Conservation (phyloP, 2,329 filamentous ascomycete species). For the Paracoccidioides lutzii region DNA sequence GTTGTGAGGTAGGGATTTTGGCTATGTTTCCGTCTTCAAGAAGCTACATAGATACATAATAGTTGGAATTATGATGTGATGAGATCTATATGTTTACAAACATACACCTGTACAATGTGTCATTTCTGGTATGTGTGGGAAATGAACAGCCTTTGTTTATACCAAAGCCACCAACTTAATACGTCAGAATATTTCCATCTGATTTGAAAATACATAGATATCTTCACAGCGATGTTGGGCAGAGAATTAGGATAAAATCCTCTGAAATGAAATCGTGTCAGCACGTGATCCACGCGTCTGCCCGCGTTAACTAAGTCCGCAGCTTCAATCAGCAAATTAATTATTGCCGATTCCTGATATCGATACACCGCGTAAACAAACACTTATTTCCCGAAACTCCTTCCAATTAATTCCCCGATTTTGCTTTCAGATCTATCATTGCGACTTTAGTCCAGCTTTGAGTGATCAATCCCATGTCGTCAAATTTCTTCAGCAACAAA, state of each 20-base stretch:
- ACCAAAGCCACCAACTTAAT: too few relatives aligned
- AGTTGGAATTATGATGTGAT: background rate
- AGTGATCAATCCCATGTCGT: constrained; percentile 38
- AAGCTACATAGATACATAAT: background rate
- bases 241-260: background rate
- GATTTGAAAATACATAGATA: too few relatives aligned
- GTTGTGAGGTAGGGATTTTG: constrained; percentile 2
- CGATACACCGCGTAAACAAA: too few relatives aligned
- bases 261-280: background rate
- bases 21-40: background rate
- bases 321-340: background rate
- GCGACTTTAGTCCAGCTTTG: background rate
- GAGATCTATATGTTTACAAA: too few relatives aligned
- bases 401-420: background rate
- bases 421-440: background rate
- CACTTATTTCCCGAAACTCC: background rate
- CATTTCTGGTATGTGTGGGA: too few relatives aligned
- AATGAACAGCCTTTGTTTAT: too few relatives aligned
- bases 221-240: too few relatives aligned
- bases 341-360: too few relatives aligned
- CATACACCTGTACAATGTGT: too few relatives aligned
- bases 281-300: constrained; percentile 2
- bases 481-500: constrained; percentile 91
- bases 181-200: too few relatives aligned
- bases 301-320: background rate